A percentile compares a stretch with the other conserved stretches of the same genome.
Conservation (phyloP, 2,329 filamentous ascomycete genomes). For the Monosporascus sp. region DNA sequence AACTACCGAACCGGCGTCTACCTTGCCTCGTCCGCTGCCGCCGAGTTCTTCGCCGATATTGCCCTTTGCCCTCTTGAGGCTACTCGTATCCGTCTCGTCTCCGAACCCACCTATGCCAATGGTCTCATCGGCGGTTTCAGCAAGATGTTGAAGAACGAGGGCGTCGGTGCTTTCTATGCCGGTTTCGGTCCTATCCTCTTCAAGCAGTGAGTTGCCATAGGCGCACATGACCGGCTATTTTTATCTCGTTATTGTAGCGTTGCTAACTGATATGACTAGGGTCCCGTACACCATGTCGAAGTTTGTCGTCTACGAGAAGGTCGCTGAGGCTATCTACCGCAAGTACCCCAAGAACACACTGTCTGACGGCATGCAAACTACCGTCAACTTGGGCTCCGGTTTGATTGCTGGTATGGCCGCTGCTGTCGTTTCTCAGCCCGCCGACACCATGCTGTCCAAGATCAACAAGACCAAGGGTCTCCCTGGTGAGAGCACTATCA, state of each 20-base stretch:
- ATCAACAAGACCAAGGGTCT: conserved; percentile 76
- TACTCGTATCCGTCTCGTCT: conserved; percentile 73
- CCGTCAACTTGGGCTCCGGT: conserved; percentile 69
- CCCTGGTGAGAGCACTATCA: conserved; percentile 67
- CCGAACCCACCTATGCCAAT: conserved; percentile 64
- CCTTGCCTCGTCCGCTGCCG: conserved; percentile 50
- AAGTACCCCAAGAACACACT: conserved; percentile 57
- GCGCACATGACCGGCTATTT: no score
- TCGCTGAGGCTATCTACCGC: conserved; percentile 59
- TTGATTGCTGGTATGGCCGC: conserved; percentile 72
- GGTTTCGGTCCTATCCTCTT: conserved; percentile 69
- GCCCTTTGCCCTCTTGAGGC: conserved; percentile 73
- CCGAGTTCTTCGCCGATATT: conserved; percentile 55
- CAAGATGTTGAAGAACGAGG: conserved; percentile 66
- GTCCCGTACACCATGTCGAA: conserved; percentile 78
- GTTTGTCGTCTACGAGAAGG: conserved; percentile 77
- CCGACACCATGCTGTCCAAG: conserved; percentile 76
- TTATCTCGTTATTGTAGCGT: not conserved
- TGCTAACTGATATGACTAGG: conserved; percentile 32
- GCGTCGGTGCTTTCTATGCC: conserved; percentile 68
- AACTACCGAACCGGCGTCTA: conserved; percentile 66
- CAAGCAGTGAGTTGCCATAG: conserved; percentile 52
- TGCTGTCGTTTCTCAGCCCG: conserved; percentile 69
- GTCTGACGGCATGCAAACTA: conserved; percentile 58
- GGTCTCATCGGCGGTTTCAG: conserved; percentile 62